Base-by-base conservation (phyloP, 805 yeast species). In the Tetrapisispora nanseiensis region DNA sequence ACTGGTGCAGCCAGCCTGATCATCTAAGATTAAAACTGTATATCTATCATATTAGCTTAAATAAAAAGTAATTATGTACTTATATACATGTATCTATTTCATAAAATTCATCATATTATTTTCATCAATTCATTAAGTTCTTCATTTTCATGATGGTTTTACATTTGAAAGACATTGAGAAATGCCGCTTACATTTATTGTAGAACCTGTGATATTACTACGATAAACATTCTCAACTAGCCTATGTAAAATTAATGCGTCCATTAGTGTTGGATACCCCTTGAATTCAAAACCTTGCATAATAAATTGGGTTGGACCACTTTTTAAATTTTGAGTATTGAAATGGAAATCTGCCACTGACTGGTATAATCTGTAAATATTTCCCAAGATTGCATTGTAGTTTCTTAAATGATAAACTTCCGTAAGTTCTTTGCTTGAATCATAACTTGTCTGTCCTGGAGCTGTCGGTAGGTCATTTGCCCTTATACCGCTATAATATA, bases 401-500 rank as follows among this genome's bases (percentile, higher is more conserved):
- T 57, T 59, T 41, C 57, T 49, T 37, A 59, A 40, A 45, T 59
- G 63, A 42, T 57, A 59, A 11, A 57, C 61, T 43, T 57, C 63
- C 50, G 52, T 56, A 7, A 57, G 46, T 41, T 57, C 61, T 26
- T 55, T 52, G 8, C 47, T 56, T 13, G 52, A 43, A 37, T 57
- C 58, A 22, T 49, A 46, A 5, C 31, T 40, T 8, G 23, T 43
- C 12, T 41, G 39, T 9, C 42, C 46, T 10, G 30, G 31, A 28
- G 48, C 43, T 29, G 27, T 15, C 24, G 47, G 46, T 9, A 33
- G 15, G n/a, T 50, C 58, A 33, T 52, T 45, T 16, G 48, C 45
- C 29, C 52, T 52, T 8, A 45, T 43, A 34, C 63, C 63, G 42
- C 57, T 55, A 41, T 56, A 59, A 43, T 57, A 59, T 28, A 59